A percentile compares a stretch with the other conserved stretches of the same genome.
phyloP scores from a whole-genome alignment of 2,329 filamentous ascomycete genomes.

The Epichloe typhina region DNA sequence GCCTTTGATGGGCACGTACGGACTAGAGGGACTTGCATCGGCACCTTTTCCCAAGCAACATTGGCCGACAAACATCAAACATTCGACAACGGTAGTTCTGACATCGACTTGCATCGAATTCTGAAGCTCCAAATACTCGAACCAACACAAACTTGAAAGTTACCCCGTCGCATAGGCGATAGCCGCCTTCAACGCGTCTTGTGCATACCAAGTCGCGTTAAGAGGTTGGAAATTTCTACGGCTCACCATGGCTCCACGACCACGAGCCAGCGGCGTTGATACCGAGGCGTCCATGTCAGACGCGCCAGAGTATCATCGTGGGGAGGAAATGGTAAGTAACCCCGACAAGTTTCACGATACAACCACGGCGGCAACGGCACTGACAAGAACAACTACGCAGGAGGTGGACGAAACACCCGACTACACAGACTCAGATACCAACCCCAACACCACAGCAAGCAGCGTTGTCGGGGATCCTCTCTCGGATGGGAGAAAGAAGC shows the following conservation, averaged over 20 bases:
- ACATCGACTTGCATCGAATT: background rate
- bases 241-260: conserved; percentile 40
- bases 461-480: conserved; percentile 67
- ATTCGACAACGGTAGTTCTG: conserved; percentile 1
- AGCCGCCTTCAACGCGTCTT: conserved; percentile 30
- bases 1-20: conserved; percentile 18
- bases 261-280: conserved; percentile 39
- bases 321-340: conserved; percentile 36
- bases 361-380: background rate
- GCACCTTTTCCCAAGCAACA: conserved; percentile 18
- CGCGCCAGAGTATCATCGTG: conserved; percentile 33
- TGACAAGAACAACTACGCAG: conserved; percentile 17
- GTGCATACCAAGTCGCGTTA: conserved; percentile 35
- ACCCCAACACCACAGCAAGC: conserved; percentile 61
- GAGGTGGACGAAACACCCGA: conserved; percentile 54
- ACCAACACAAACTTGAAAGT: background rate
- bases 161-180: conserved; percentile 1
- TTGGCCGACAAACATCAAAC: conserved; percentile 4
- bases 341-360: background rate
- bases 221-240: conserved; percentile 24
- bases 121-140: background rate
- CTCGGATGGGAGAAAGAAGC: conserved; percentile 68
- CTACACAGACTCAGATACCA: conserved; percentile 53
- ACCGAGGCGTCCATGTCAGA: conserved; percentile 52
- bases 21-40: conserved; percentile 18